These are phyloP conservation scores for Auricularia sp. DNA, from an alignment of 768 basidiomycete species.

Conservation along the genomic window DNA sequence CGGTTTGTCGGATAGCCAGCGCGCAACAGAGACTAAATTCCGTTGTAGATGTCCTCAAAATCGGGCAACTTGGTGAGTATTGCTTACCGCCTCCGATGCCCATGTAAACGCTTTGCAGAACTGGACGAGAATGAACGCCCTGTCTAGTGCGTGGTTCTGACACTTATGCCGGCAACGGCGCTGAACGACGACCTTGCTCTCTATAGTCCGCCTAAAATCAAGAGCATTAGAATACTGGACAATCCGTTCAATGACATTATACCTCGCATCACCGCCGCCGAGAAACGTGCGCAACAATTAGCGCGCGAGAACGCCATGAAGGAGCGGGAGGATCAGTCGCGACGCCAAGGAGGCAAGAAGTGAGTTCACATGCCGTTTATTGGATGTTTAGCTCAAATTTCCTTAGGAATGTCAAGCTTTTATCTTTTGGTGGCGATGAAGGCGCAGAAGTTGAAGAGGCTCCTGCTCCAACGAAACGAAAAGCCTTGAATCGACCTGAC, in stretches of 20 bases:
- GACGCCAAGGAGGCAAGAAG: constrained; percentile 81
- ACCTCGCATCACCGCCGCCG: constrained; percentile 91
- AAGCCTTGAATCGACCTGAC: constrained; percentile 75
- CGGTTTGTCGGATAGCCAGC: constrained; percentile 22
- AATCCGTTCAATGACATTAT: constrained; percentile 95
- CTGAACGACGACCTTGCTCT: neutral
- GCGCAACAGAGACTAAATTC: constrained; percentile 2
- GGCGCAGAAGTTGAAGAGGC: constrained; percentile 51
- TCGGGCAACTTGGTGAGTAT: constrained; percentile 72
- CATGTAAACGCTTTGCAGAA: constrained; percentile 32
- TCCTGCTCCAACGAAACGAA: constrained; percentile 54
- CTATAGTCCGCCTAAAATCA: constrained; percentile 82
- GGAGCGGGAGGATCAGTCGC: constrained; percentile 67
- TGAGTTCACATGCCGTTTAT: constrained; percentile 25
- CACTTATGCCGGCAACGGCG: neutral
- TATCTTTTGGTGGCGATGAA: constrained; percentile 79
- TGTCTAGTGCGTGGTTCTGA: constrained; percentile 50
- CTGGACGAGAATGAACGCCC: constrained; percentile 66
- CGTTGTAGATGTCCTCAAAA: constrained; percentile 73
- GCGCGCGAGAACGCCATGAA: constrained; percentile 68
- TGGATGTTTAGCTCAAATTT: constrained; percentile 2
- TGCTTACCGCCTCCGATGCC: neutral
- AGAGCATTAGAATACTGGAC: constrained; percentile 71
- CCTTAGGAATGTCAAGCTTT: constrained; percentile 71
- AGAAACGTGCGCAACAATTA: constrained; percentile 73